phyloP scores from a whole-genome alignment of 768 basidiomycete species.

The Rhizopogon roseolus region DNA sequence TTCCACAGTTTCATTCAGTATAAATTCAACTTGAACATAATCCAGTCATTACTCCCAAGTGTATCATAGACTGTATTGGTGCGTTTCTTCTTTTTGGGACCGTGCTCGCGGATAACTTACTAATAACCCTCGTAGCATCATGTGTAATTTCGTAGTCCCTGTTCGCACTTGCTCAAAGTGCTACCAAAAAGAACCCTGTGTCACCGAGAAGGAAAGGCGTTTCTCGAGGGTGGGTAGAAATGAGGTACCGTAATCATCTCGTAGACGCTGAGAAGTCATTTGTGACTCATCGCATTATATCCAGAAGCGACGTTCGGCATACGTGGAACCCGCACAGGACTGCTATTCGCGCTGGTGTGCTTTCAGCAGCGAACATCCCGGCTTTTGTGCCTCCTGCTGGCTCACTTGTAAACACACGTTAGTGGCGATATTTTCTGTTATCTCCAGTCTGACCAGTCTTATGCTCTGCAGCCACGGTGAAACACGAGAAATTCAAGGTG shows the following conservation, averaged over 20 bases:
- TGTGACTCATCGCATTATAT: neutral
- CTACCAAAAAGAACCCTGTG: neutral
- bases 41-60: no score
- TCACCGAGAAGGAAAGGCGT: neutral
- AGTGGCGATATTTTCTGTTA: neutral
- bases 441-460: neutral
- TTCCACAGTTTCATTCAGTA: neutral
- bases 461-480: neutral
- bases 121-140: neutral
- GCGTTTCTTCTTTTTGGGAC: neutral
- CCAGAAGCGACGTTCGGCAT: neutral
- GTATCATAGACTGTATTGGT: neutral
- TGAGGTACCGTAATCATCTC: neutral
- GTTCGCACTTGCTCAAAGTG: neutral
- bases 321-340: neutral
- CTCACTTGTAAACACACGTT: neutral
- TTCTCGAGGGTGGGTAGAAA: neutral
- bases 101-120: neutral
- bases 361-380: conserved; percentile 1
- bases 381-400: neutral
- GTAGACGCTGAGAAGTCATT: neutral
- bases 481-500: neutral
- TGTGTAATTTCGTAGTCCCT: conserved; percentile 3
- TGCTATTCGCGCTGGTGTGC: neutral
- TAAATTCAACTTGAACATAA: neutral